Base-by-base conservation (phyloP, 495 filamentous ascomycete genomes). In the Diplogelasinospora grovesii region DNA sequence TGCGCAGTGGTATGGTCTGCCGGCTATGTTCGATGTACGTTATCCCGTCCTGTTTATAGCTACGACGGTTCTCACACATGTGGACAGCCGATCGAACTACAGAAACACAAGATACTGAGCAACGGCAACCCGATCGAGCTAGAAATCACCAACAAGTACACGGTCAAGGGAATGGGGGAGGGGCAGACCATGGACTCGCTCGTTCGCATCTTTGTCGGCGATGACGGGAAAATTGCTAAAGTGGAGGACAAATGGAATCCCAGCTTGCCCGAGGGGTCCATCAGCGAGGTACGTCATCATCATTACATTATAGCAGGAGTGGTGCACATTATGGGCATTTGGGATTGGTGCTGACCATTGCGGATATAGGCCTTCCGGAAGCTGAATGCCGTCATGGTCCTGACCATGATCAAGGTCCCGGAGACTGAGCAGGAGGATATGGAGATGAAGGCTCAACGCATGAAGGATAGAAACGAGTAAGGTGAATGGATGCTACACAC, bases 191-290 rank as follows among this genome's bases (percentile, higher is more conserved):
- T 80, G 24, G 41, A 63, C 25, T 72, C 66, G 39, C 50, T 59
- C 18, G 53, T 79, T 15, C 57, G 60, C n/a, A 74, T 79, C 29
- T 56, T 60, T 28, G 56, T 60, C 5, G 22, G 31, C 2, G 58
- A 60, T 37, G 54, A 54, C 19, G 64, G 62, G 15, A 70, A 66
- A 57, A 78, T 81, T 28, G 59, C 53, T 9, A 70, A 63, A 42
- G 63, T 79, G 6, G 70, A 78, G 55, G 75, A 79, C 47, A 63
- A 65, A 43, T 80, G 77, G 77, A 61, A 73, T 52, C 73, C 67
- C 6, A 60, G 71, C 27, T 39, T 78, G 45, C 70, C 71, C 0
- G 72, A 74, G 18, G 60, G 68, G 1, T 38, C 47, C 0, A 54
- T 77, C 41, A 56, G 52, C 10, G 65, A 73, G 53, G 73, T 77